Evolutionary conservation across 768 basidiomycete genomes (phyloP), one percentile per base, ranked within the genome.

Genomic region (Strobilomyces dryophilus): DNA sequence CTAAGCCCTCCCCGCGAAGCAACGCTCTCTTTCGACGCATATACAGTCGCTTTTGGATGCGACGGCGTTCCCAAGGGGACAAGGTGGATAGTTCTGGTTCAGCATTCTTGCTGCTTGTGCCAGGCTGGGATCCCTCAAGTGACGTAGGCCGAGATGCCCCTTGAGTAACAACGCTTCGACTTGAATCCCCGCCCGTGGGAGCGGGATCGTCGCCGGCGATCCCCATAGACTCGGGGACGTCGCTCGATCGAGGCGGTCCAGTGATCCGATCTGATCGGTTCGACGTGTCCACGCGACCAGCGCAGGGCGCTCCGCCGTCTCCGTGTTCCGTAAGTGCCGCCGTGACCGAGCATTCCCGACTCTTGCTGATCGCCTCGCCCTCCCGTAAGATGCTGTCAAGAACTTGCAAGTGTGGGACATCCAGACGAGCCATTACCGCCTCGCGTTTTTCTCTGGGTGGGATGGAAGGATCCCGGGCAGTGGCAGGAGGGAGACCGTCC

Each of bases 21-120:
- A 73, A 67, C 4, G 88, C 87, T 40, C 87, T 78, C 63, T 80
- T 83, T 27, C 80, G 78, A 6, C 87, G 81, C 88, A 89, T 89
- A 57, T 86, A 79, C 7, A 89, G 70, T 36, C 86, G 75, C 53
- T 88, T 88, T 53, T 71, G 70, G 21, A 80, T 56, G n/a, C 78
- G 81, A 32, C 82, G 78, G 8, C 81, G 81, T 9, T 78, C 73
- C 1, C 58, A 61, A 1, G 83, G 81, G 18, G 75, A 79, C 20
- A 78, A 70, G 29, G 49, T 48, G n/a, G 57, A 56, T 17, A 65
- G 44, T 42, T 64, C 64, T 27, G 57, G n/a, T 5, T 54, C 49
- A 35, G 43, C 49, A 3, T 47, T 59, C 24, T n/a, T 24, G 3
- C 35, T 24, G 42, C n/a, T n/a, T 7, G 37, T 18, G 5, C 31